Evolutionary conservation across 176 grass and related monocot species (phyloP).

Genomic region (Alopecurus myosuroides): DNA sequence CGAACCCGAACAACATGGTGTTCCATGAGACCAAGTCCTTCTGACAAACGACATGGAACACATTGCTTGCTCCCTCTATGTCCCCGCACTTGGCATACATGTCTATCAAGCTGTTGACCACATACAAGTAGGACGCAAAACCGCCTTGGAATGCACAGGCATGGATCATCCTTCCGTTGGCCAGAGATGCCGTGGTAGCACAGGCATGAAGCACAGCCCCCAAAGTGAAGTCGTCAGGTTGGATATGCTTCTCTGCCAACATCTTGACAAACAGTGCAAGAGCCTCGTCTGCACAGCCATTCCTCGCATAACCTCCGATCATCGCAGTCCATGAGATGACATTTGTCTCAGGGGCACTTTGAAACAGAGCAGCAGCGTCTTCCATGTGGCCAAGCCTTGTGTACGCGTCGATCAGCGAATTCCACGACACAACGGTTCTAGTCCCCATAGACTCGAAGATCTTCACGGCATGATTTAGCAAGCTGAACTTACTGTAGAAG

Average conservation of each 20-base stretch:
- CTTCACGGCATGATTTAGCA: conserved; percentile 26
- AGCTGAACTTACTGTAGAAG: conserved; percentile 51
- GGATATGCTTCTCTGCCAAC: conserved; percentile 15
- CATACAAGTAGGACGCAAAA: conserved; percentile 41
- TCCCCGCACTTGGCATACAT: conserved; percentile 72
- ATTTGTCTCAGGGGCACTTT: conserved; percentile 41
- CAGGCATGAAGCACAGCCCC: conserved; percentile 55
- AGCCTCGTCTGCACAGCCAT: conserved; percentile 32
- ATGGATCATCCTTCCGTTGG: conserved; percentile 54
- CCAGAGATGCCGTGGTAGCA: conserved; percentile 9
- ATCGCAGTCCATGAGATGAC: conserved; percentile 58
- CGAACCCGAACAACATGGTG: conserved; percentile 51
- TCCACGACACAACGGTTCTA: conserved; percentile 50
- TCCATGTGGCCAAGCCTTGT: conserved; percentile 44
- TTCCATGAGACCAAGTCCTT: conserved; percentile 72
- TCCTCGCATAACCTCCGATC: conserved; percentile 53
- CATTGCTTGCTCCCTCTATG: conserved; percentile 16
- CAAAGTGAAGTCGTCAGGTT: conserved; percentile 52
- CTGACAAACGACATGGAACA: conserved; percentile 12
- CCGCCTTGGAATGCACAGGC: conserved; percentile 27
- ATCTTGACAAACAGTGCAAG: conserved; percentile 42
- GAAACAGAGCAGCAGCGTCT: conserved; percentile 37
- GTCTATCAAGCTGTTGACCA: conserved; percentile 62
- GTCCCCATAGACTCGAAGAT: conserved; percentile 48
- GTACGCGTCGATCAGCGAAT: conserved; percentile 50